Conservation (phyloP, 805 yeast species). For the Yarrowia yakushimensis region DNA sequence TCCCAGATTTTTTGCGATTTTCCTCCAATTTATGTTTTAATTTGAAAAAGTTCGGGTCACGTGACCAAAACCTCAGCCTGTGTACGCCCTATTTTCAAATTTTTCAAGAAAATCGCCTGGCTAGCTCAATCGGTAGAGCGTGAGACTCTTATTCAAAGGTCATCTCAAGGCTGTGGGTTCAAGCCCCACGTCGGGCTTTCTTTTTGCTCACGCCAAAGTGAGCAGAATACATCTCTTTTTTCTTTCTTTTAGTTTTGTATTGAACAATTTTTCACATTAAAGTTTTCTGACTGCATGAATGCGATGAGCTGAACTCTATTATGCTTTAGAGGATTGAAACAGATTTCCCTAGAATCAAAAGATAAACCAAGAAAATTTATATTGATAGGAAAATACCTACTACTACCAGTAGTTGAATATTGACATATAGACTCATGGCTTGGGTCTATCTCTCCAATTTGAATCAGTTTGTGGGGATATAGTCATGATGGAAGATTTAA, state of each 20-base stretch:
- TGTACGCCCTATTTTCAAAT: background rate
- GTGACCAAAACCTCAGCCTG: background rate
- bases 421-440: too few relatives aligned
- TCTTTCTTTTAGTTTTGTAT: background rate
- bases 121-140: constrained; percentile 25
- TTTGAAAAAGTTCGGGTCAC: background rate
- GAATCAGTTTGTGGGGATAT: background rate
- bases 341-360: too few relatives aligned
- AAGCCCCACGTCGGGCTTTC: constrained; percentile 24
- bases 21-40: too few relatives aligned
- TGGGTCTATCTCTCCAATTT: constrained; percentile 2
- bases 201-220: background rate
- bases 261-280: background rate
- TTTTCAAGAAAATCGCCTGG: background rate
- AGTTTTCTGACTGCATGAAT: background rate
- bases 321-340: too few relatives aligned
- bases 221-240: background rate
- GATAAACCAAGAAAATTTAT: too few relatives aligned
- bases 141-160: constrained; percentile 5
- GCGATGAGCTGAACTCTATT: background rate
- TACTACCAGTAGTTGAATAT: too few relatives aligned
- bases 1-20: too few relatives aligned
- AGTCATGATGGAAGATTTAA: too few relatives aligned
- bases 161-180: constrained; percentile 24
- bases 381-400: too few relatives aligned